phyloP scores from a whole-genome alignment of 2,329 filamentous ascomycete species.

The Coleophoma crateriformis region DNA sequence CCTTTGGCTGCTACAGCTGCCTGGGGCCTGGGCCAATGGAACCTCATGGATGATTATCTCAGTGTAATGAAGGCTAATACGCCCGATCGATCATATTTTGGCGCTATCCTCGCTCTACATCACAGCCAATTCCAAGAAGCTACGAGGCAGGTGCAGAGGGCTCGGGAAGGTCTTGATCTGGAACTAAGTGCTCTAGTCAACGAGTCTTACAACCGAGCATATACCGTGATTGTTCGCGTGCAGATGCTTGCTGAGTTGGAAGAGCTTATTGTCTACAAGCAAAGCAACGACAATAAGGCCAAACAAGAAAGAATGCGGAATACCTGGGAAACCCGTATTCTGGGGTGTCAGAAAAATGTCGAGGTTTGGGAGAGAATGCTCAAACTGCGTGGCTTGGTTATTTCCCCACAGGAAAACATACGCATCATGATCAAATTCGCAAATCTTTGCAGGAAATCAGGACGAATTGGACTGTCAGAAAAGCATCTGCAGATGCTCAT shows the following conservation, averaged over 20 bases:
- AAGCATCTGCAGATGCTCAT: conserved; percentile 92
- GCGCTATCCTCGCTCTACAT: conserved; percentile 90
- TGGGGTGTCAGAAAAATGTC: conserved; percentile 93
- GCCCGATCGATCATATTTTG: conserved; percentile 94
- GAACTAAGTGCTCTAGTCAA: conserved; percentile 92
- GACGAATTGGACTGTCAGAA: conserved; percentile 89
- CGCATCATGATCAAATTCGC: conserved; percentile 99
- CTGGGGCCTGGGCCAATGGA: conserved; percentile 96
- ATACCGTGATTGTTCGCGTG: conserved; percentile 94
- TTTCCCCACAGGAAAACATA: conserved; percentile 86
- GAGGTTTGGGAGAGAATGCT: conserved; percentile 99
- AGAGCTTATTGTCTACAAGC: conserved; percentile 97
- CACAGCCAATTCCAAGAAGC: conserved; percentile 94
- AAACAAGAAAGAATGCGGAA: conserved; percentile 87
- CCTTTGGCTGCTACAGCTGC: conserved; percentile 91
- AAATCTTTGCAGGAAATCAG: conserved; percentile 95
- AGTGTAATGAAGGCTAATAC: conserved; percentile 91
- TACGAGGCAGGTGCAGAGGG: conserved; percentile 78
- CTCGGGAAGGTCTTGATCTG: conserved; percentile 90
- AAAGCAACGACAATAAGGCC: conserved; percentile 70
- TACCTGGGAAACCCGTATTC: conserved; percentile 93
- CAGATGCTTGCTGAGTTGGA: conserved; percentile 99
- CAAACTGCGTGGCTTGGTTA: conserved; percentile 86
- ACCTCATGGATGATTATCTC: conserved; percentile 96
- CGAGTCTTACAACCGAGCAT: conserved; percentile 96